Percentiles rank a stretch among this genome's conserved stretches.
phyloP scores from a whole-genome alignment of 1,284 basidiomycete species.

The Moniliophthora roreri region DNA sequence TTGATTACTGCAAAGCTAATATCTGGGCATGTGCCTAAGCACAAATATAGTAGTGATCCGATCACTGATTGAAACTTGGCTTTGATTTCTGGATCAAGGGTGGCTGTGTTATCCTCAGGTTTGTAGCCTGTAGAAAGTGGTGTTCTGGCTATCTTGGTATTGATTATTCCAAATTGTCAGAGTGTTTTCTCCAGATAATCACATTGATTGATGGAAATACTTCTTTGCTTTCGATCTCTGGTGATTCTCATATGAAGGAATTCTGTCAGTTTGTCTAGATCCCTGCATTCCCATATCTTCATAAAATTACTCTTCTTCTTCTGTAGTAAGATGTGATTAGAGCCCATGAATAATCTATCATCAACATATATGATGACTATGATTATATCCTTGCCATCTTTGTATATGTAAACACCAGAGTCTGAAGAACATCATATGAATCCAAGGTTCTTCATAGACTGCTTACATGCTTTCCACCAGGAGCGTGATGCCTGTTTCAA shows the following conservation, averaged over 20 bases:
- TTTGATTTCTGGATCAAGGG: slow-evolving; percentile 11
- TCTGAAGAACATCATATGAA: slow-evolving; percentile 21
- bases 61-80: slow-evolving; percentile 19
- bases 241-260: slow-evolving; percentile 15
- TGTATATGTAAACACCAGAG: slow-evolving; percentile 22
- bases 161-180: slow-evolving; percentile 13
- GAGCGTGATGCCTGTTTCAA: slow-evolving; percentile 30
- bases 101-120: slow-evolving; percentile 5
- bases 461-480: slow-evolving; percentile 28
- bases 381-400: slow-evolving; percentile 12
- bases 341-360: slow-evolving; percentile 2
- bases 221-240: not conserved
- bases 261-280: slow-evolving; percentile 11
- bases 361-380: slow-evolving; percentile 22
- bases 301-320: slow-evolving; percentile 15
- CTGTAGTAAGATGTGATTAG: not conserved
- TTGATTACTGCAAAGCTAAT: slow-evolving; percentile 14
- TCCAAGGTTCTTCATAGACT: slow-evolving; percentile 21
- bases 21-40: slow-evolving; percentile 25
- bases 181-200: slow-evolving; percentile 20
- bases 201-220: slow-evolving; percentile 16
- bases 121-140: slow-evolving; percentile 15
- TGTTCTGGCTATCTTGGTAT: slow-evolving; percentile 17
- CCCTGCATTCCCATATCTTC: slow-evolving; percentile 16
- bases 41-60: slow-evolving; percentile 23